Percentiles rank a stretch among this genome's conserved stretches.
phyloP scores from a whole-genome alignment of 2,329 filamentous ascomycete species.

The Exserohilum turcica region DNA sequence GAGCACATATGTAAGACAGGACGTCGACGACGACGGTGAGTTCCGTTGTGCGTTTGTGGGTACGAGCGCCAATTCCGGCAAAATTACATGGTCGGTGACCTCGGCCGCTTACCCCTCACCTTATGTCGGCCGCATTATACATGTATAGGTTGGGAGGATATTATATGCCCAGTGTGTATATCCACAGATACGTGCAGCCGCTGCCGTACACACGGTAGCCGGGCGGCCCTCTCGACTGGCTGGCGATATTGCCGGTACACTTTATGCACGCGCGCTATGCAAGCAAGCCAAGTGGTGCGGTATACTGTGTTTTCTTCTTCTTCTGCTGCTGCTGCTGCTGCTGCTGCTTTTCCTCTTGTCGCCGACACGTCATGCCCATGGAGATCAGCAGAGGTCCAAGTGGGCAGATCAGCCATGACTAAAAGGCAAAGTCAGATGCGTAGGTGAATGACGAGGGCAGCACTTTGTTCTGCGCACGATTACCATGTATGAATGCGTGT shows the following conservation, averaged over 20 bases:
- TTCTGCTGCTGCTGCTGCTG: too few relatives aligned
- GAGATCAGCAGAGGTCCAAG: neutral
- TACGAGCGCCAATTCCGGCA: constrained; percentile 8
- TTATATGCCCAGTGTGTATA: neutral
- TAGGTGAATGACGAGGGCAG: neutral
- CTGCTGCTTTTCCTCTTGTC: too few relatives aligned
- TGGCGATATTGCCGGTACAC: neutral
- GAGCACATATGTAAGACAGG: too few relatives aligned
- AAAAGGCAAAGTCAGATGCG: neutral
- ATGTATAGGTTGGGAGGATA: neutral
- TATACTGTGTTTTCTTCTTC: neutral
- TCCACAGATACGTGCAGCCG: neutral
- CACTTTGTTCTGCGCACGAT: too few relatives aligned
- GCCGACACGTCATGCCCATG: neutral
- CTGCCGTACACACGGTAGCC: neutral
- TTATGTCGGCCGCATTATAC: constrained; percentile 11
- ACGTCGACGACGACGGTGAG: constrained; percentile 8
- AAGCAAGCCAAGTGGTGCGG: neutral
- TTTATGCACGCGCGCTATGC: constrained; percentile 8
- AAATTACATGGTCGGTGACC: constrained; percentile 9
- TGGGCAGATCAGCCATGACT: constrained; percentile 1
- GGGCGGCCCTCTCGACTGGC: neutral
- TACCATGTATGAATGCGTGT: too few relatives aligned
- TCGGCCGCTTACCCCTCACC: constrained; percentile 15
- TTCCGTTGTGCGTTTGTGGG: constrained; percentile 3